phyloP scores from a whole-genome alignment of 768 basidiomycete genomes.

The Leccinum olivaceopallidum region DNA sequence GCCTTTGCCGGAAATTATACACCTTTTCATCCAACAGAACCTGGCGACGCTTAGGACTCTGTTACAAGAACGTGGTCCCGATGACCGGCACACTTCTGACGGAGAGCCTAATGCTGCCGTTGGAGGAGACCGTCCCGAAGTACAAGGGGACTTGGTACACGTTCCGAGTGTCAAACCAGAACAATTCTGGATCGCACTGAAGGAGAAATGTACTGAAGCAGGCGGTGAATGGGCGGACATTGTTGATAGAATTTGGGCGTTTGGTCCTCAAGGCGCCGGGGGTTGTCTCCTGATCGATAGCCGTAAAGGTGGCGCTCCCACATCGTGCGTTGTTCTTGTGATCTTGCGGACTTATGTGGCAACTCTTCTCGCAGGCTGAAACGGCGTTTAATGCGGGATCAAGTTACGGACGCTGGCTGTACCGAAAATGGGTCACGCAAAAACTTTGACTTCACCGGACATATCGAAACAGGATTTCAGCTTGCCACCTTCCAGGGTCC shows the following conservation, averaged over 20 bases:
- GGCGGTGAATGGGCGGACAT: conserved; percentile 81
- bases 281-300: conserved; percentile 85
- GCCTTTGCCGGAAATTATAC: conserved; percentile 73
- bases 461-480: conserved; percentile 93
- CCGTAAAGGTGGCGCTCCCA: conserved; percentile 44
- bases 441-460: conserved; percentile 67
- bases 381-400: conserved; percentile 44
- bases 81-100: conserved; percentile 30
- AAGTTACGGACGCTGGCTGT: conserved; percentile 33
- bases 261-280: conserved; percentile 87
- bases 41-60: conserved; percentile 60
- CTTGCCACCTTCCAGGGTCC: conserved; percentile 94
- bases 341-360: conserved; percentile 8
- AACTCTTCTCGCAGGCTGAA: conserved; percentile 44
- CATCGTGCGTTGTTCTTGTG: conserved; percentile 52
- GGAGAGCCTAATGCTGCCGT: conserved; percentile 15
- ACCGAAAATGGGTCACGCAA: conserved; percentile 37
- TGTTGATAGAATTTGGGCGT: conserved; percentile 78
- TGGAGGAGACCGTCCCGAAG: conserved; percentile 42
- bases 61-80: conserved; percentile 47
- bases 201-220: conserved; percentile 59
- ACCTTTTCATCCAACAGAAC: conserved; percentile 79
- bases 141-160: conserved; percentile 58
- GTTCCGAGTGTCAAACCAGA: conserved; percentile 67
- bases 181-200: conserved; percentile 78